Base-by-base conservation (phyloP, 1,139 yeast genomes). In the Zygoascus meyerae region DNA sequence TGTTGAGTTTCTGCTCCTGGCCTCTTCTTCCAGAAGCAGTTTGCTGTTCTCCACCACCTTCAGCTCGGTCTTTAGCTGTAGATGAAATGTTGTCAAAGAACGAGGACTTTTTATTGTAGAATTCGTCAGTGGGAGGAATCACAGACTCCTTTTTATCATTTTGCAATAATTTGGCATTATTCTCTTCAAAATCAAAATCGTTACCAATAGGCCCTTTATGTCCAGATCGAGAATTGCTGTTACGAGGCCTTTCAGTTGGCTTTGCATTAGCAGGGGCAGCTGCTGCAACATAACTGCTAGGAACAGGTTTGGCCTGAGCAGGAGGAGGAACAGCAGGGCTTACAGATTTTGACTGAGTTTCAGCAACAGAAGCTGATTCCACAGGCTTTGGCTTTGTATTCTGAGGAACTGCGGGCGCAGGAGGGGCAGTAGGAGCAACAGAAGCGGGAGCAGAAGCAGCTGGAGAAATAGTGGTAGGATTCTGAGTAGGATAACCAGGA, bases 31-130 rank as follows among this genome's bases (percentile, higher is more conserved):
- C 71, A 43, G 66, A 58, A 11, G 58, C 56, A 15, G 55, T 50
- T 31, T 42, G 48, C 57, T 68, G 66, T 56, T 62, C 59, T 54
- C 67, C 62, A 57, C 62, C 56, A 57, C 65, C 67, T 45, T 53
- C 61, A 11, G 49, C 44, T 35, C 60, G 56, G 39, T 67, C 69
- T 40, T 59, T 60, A 11, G 75, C 66, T 6, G 77, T 69, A 6
- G 86, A 79, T 8, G 94, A 83, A 52, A 87, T 76, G 49, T 77
- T 78, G 65, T 87, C 95, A 58, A 87, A 87, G 63, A 87, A 87
- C 1, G 95, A 86, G 10, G 86, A 76, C 56, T 75, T 76, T 60
- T 79, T 83, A 63, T 83, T 75, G 65, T 86, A 86, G 38, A 73
- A 76, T 34, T 67, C 58, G 16, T 63, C 64, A 31, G 40, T 21